Evolutionary conservation across 1,284 basidiomycete species (phyloP).

Genomic region (Microbotryum intermedium): DNA sequence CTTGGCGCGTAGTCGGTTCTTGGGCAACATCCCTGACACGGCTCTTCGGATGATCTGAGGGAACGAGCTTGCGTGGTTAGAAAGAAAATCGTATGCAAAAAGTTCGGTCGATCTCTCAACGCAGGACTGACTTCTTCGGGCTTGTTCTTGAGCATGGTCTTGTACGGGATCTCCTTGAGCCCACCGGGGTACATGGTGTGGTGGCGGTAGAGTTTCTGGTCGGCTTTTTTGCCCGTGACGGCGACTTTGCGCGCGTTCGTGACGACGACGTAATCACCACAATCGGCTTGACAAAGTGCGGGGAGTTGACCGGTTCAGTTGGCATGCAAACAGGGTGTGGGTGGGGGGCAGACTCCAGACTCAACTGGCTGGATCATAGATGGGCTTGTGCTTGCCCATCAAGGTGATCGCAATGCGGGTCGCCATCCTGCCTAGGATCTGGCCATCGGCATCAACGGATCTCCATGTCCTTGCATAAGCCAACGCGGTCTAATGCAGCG

Average conservation of each 20-base stretch:
- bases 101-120: background rate
- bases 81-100: too few species aligned
- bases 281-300: slow-evolving; percentile 57
- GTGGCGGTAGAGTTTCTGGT: slow-evolving; percentile 78
- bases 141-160: slow-evolving; percentile 68
- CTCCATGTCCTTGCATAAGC: slow-evolving; percentile 94
- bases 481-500: slow-evolving; percentile 79
- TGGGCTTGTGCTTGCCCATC: slow-evolving; percentile 99
- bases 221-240: slow-evolving; percentile 81
- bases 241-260: slow-evolving; percentile 78
- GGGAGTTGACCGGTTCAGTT: too few species aligned
- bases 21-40: slow-evolving; percentile 92
- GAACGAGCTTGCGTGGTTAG: too few species aligned
- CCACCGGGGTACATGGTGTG: slow-evolving; percentile 93
- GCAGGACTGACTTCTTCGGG: slow-evolving; percentile 72
- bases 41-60: slow-evolving; percentile 86
- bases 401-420: slow-evolving; percentile 86
- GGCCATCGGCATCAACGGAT: slow-evolving; percentile 81
- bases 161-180: slow-evolving; percentile 78
- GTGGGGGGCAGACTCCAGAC: too few species aligned
- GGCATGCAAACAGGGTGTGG: too few species aligned
- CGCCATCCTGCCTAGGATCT: slow-evolving; percentile 85
- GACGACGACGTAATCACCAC: slow-evolving; percentile 95
- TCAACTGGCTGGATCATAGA: slow-evolving; percentile 79
- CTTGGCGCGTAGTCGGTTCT: slow-evolving; percentile 82